These are phyloP conservation scores for Phyllosticta capitalensis DNA, from an alignment of 2,329 filamentous ascomycete genomes.

Conservation along the genomic window DNA sequence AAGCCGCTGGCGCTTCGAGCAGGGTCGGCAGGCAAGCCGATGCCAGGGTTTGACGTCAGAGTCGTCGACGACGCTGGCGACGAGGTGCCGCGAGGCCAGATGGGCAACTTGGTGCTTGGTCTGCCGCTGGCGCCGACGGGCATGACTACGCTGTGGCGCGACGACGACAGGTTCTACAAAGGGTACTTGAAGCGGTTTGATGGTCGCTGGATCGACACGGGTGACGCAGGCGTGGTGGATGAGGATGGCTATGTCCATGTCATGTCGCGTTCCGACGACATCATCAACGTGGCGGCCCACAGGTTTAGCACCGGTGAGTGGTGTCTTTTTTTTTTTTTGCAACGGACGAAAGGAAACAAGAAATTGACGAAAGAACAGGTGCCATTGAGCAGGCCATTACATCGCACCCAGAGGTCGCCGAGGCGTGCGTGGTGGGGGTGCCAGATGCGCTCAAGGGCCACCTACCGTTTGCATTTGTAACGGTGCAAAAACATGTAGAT, in stretches of 20 bases:
- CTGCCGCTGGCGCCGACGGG: slow-evolving; percentile 77
- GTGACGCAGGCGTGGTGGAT: slow-evolving; percentile 82
- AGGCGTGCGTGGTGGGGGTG: slow-evolving; percentile 78
- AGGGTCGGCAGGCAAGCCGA: slow-evolving; percentile 80
- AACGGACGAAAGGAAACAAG: not conserved
- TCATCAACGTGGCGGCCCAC: slow-evolving; percentile 94
- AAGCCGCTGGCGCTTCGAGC: slow-evolving; percentile 59
- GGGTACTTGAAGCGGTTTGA: slow-evolving; percentile 75
- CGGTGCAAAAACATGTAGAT: slow-evolving; percentile 39
- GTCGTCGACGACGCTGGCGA: slow-evolving; percentile 72
- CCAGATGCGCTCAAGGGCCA: slow-evolving; percentile 83
- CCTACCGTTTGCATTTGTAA: slow-evolving; percentile 82
- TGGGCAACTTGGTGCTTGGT: slow-evolving; percentile 86
- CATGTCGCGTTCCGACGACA: slow-evolving; percentile 64
- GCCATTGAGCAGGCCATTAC: slow-evolving; percentile 87
- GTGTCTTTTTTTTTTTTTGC: not conserved
- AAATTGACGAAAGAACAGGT: slow-evolving; percentile 38
- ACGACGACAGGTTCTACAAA: slow-evolving; percentile 76
- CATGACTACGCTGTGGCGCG: slow-evolving; percentile 76
- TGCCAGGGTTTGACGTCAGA: slow-evolving; percentile 84
- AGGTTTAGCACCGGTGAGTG: slow-evolving; percentile 70
- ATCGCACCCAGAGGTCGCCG: slow-evolving; percentile 66
- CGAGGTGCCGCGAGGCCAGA: slow-evolving; percentile 59
- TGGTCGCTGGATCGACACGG: slow-evolving; percentile 81
- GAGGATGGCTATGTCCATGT: slow-evolving; percentile 56